Evolutionary conservation across 2,329 filamentous ascomycete species (phyloP).

Genomic region (Diaporthe sp.): DNA sequence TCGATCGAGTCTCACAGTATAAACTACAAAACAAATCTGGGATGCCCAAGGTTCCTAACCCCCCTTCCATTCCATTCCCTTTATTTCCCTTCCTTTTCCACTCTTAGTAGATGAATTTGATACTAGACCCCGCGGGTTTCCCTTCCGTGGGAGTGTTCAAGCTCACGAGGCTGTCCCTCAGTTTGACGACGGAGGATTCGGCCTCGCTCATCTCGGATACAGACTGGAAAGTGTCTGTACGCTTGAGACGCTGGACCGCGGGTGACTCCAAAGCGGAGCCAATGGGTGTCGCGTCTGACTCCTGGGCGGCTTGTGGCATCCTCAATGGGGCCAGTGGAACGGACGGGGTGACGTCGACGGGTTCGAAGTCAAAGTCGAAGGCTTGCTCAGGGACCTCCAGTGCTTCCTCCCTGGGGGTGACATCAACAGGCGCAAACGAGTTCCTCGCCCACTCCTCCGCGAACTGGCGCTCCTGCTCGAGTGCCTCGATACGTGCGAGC

Average conservation of each 20-base stretch:
- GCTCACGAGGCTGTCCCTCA: slow-evolving; percentile 33
- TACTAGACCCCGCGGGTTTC: slow-evolving; percentile 27
- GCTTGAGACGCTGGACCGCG: slow-evolving; percentile 7
- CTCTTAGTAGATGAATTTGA: slow-evolving; percentile 29
- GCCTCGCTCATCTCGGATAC: slow-evolving; percentile 14
- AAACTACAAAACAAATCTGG: slow-evolving; percentile 13
- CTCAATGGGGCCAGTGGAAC: background rate
- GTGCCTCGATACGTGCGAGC: slow-evolving; percentile 48
- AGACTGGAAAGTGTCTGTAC: slow-evolving; percentile 26
- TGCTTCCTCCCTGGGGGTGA: background rate
- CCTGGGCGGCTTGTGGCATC: background rate
- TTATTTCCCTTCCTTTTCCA: background rate
- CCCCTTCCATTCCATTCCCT: background rate
- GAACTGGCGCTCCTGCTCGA: slow-evolving; percentile 49
- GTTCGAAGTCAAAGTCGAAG: slow-evolving; percentile 21
- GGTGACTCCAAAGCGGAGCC: background rate
- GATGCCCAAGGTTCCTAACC: background rate
- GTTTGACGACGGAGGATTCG: slow-evolving; percentile 6
- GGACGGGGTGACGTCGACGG: slow-evolving; percentile 10
- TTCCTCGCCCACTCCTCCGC: slow-evolving; percentile 42
- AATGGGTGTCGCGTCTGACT: background rate
- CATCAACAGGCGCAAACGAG: slow-evolving; percentile 19
- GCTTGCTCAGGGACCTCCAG: slow-evolving; percentile 9
- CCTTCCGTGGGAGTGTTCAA: background rate
- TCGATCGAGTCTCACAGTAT: slow-evolving; percentile 16